These are phyloP conservation scores for Aspergillus japonicus DNA, from an alignment of 2,329 filamentous ascomycete species.

Conservation along the genomic window DNA sequence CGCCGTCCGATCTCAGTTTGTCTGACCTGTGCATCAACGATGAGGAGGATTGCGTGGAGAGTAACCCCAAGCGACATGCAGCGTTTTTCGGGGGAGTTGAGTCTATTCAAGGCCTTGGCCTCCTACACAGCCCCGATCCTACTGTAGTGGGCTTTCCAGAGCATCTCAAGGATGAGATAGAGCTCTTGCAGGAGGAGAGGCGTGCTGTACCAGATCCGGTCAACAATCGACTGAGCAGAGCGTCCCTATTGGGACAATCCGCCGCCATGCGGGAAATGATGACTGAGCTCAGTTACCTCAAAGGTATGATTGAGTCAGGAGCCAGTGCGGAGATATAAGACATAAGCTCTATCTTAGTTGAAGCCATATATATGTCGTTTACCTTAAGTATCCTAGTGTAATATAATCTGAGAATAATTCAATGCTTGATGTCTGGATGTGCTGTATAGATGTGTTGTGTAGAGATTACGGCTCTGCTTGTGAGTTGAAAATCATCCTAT, in stretches of 20 bases:
- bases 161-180: slow-evolving; percentile 5
- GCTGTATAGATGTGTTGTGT: neutral
- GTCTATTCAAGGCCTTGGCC: slow-evolving; percentile 28
- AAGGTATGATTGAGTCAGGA: slow-evolving; percentile 45
- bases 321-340: slow-evolving; percentile 17
- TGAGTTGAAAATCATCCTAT: no score
- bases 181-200: neutral
- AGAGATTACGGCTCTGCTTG: no score
- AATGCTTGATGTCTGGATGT: neutral
- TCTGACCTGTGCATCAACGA: slow-evolving; percentile 36
- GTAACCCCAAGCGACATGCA: slow-evolving; percentile 39
- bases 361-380: neutral
- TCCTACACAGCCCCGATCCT: slow-evolving; percentile 26
- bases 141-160: slow-evolving; percentile 26
- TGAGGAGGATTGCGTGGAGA: slow-evolving; percentile 33
- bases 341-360: neutral
- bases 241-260: slow-evolving; percentile 28
- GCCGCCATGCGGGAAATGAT: slow-evolving; percentile 50
- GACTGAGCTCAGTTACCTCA: slow-evolving; percentile 53
- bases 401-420: neutral
- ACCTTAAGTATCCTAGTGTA: neutral
- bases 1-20: slow-evolving; percentile 27
- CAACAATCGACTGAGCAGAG: slow-evolving; percentile 16
- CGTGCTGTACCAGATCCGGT: slow-evolving; percentile 3
- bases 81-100: slow-evolving; percentile 35